Percentiles rank a stretch among this genome's conserved stretches.
Evolutionary conservation across 305 asterid genomes (phyloP).

Genomic region (Solanum aculeatissimum): DNA sequence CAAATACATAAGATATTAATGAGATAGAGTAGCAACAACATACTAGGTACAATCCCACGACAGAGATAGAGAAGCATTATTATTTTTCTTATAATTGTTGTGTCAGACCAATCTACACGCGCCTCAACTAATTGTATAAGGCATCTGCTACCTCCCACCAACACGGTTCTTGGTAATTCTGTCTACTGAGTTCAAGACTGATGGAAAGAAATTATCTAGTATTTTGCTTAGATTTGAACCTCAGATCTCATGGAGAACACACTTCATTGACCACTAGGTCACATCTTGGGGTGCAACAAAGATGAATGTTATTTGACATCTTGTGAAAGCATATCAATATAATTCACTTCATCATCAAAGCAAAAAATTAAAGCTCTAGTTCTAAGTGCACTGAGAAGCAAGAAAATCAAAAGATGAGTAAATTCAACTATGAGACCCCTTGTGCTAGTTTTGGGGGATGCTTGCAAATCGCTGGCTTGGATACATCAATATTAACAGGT

Average conservation of each 20-base stretch:
- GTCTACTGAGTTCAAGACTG: not conserved
- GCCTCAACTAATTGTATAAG: not conserved
- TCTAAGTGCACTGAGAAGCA: not conserved
- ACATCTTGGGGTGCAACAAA: not conserved
- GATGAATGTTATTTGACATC: not conserved
- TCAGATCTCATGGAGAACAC: not conserved
- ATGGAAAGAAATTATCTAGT: not conserved
- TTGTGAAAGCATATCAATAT: not conserved
- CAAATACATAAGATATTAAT: not conserved
- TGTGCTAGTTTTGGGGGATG: not conserved
- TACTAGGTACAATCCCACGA: not conserved
- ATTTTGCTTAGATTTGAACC: not conserved
- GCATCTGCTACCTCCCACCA: not conserved
- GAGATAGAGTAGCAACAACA: not conserved
- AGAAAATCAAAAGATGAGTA: not conserved
- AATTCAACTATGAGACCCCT: not conserved
- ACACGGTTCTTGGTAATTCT: not conserved
- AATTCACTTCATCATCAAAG: not conserved
- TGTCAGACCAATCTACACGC: not conserved
- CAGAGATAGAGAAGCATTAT: not conserved
- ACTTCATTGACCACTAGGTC: not conserved
- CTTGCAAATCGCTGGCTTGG: not conserved
- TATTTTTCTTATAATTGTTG: not conserved
- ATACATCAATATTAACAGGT: not conserved
- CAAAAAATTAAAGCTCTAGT: not conserved